Conservation (phyloP, 331 rosid genomes). For the Quercus phellos region DNA sequence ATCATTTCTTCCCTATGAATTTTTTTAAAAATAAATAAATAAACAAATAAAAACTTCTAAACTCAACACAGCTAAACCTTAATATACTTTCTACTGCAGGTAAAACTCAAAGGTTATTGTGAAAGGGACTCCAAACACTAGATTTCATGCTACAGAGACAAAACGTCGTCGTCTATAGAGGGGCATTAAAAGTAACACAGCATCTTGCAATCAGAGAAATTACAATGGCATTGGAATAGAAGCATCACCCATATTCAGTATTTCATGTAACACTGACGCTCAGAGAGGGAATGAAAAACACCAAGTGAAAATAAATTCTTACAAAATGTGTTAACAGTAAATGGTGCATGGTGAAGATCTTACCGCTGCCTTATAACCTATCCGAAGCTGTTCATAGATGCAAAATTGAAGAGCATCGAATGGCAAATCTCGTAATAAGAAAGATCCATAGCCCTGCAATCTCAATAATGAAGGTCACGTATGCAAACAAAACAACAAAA, state of each 20-base stretch:
- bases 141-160: not conserved
- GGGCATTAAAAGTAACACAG: not conserved
- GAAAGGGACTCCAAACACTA: not conserved
- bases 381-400: conserved; percentile 76
- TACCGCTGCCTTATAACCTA: conserved; percentile 77
- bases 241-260: not conserved
- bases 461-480: not conserved
- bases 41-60: not conserved
- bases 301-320: not conserved
- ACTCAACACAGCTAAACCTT: not conserved
- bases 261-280: not conserved
- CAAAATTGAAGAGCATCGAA: conserved; percentile 83
- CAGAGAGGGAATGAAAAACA: not conserved
- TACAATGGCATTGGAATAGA: not conserved
- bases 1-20: no score
- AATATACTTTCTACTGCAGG: not conserved
- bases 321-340: not conserved
- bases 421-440: conserved; percentile 80
- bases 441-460: conserved; percentile 77
- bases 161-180: not conserved
- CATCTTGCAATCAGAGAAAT: not conserved
- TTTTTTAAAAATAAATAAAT: no score
- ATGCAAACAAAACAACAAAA: not conserved
- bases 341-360: conserved; percentile 18
- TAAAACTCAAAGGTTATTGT: not conserved